Evolutionary conservation across 2,329 filamentous ascomycete species (phyloP).

Genomic region (Apiospora kogelbergensis): DNA sequence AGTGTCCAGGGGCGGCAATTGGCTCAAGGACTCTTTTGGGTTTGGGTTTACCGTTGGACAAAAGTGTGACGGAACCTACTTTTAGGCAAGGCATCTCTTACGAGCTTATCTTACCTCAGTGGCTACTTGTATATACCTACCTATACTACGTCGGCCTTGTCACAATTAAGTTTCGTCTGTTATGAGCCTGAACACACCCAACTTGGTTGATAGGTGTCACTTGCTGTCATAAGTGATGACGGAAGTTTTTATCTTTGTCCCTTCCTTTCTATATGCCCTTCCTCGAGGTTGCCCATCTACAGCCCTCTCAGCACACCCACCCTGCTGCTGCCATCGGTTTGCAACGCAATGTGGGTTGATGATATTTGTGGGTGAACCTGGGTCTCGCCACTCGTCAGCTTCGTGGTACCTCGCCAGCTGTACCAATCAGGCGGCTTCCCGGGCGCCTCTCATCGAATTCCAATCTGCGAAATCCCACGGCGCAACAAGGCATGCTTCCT

Average conservation of each 20-base stretch:
- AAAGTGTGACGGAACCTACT: slow-evolving; percentile 1
- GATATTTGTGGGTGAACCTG: not conserved
- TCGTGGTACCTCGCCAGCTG: not conserved
- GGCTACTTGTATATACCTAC: not conserved
- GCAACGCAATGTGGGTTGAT: not conserved
- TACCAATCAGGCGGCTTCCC: not conserved
- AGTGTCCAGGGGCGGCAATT: not conserved
- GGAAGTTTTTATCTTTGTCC: too few relatives aligned
- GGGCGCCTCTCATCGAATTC: slow-evolving; percentile 2
- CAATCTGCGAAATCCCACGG: slow-evolving; percentile 1
- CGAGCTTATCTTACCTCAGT: not conserved
- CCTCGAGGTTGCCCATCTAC: not conserved
- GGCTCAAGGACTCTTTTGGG: not conserved
- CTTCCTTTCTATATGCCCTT: not conserved
- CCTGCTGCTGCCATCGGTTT: not conserved
- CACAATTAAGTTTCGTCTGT: not conserved
- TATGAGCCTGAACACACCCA: too few relatives aligned
- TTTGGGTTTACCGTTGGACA: not conserved
- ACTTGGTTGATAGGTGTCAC: not conserved
- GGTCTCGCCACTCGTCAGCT: not conserved
- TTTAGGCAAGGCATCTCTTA: not conserved
- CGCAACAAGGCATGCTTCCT: not conserved
- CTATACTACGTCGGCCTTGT: not conserved
- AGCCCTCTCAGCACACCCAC: not conserved
- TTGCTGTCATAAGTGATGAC: not conserved